These are phyloP conservation scores for Aspergillus sclerotioniger DNA, from an alignment of 495 filamentous ascomycete genomes.

Conservation along the genomic window DNA sequence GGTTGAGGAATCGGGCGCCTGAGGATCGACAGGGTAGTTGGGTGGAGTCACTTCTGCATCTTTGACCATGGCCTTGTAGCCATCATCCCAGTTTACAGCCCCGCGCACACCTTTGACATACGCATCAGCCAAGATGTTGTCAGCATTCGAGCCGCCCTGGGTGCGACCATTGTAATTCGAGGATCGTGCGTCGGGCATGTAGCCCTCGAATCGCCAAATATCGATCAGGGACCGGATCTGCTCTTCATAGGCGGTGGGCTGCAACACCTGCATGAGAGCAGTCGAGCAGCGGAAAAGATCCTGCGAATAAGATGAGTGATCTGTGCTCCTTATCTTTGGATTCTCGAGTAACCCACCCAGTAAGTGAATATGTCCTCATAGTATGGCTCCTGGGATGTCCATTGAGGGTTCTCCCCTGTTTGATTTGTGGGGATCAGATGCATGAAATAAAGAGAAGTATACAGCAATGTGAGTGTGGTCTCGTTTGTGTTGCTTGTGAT, in stretches of 20 bases:
- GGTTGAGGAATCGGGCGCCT: slow-evolving; percentile 60
- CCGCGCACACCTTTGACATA: slow-evolving; percentile 69
- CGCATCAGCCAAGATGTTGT: slow-evolving; percentile 73
- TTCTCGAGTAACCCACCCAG: slow-evolving; percentile 42
- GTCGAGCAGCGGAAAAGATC: slow-evolving; percentile 64
- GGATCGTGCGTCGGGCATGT: slow-evolving; percentile 61
- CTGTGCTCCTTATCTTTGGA: not conserved
- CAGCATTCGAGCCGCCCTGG: slow-evolving; percentile 72
- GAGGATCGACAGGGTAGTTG: slow-evolving; percentile 62
- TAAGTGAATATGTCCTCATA: slow-evolving; percentile 48
- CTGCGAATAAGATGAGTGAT: slow-evolving; percentile 25
- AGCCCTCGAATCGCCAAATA: slow-evolving; percentile 67
- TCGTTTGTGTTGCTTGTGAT: slow-evolving; percentile 55
- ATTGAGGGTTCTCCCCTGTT: slow-evolving; percentile 69
- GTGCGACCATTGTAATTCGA: slow-evolving; percentile 69
- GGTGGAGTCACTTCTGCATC: slow-evolving; percentile 62
- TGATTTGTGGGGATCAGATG: slow-evolving; percentile 67
- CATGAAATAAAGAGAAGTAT: slow-evolving; percentile 68
- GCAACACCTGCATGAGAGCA: slow-evolving; percentile 62
- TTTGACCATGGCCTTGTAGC: slow-evolving; percentile 66
- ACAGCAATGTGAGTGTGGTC: slow-evolving; percentile 58
- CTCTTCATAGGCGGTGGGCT: slow-evolving; percentile 62
- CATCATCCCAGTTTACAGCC: slow-evolving; percentile 67
- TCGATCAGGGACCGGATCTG: slow-evolving; percentile 68
- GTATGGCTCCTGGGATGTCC: slow-evolving; percentile 64